These are phyloP conservation scores for Schrenkiella parvula DNA, from an alignment of 345 rosid species.

Conservation along the genomic window DNA sequence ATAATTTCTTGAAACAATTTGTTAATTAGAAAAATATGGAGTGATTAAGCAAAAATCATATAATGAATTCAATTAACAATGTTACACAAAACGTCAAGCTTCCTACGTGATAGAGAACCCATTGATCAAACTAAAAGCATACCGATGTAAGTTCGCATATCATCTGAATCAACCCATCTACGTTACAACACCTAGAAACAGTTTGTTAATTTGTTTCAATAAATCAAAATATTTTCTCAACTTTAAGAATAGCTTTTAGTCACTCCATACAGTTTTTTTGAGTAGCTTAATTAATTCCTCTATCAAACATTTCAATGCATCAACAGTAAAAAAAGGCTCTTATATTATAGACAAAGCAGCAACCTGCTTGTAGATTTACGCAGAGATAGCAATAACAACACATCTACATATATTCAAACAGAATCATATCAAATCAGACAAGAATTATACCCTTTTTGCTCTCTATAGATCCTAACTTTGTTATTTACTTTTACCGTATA, in stretches of 20 bases:
- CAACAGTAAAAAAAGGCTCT: not conserved
- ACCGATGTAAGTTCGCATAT: no score
- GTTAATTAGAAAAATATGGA: no score
- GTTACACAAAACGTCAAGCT: no score
- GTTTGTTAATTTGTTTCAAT: no score
- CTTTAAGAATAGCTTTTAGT: not conserved
- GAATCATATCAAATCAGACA: slow-evolving; percentile 16
- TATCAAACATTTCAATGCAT: not conserved
- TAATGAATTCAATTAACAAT: no score
- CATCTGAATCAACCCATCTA: no score
- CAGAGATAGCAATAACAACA: not conserved
- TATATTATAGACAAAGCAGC: slow-evolving; percentile 14
- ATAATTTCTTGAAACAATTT: no score
- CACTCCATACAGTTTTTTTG: not conserved
- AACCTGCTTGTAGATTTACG: not conserved
- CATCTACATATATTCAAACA: not conserved
- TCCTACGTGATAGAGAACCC: no score
- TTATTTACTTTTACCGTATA: slow-evolving; percentile 12
- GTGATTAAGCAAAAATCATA: no score
- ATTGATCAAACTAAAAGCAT: no score
- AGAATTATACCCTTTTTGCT: not conserved
- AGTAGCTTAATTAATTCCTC: not conserved
- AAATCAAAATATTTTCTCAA: not conserved
- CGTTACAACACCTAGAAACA: no score
- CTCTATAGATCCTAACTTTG: slow-evolving; percentile 9